These are phyloP conservation scores for Lasiosphaeria hispida DNA, from an alignment of 495 filamentous ascomycete species.

Conservation along the genomic window DNA sequence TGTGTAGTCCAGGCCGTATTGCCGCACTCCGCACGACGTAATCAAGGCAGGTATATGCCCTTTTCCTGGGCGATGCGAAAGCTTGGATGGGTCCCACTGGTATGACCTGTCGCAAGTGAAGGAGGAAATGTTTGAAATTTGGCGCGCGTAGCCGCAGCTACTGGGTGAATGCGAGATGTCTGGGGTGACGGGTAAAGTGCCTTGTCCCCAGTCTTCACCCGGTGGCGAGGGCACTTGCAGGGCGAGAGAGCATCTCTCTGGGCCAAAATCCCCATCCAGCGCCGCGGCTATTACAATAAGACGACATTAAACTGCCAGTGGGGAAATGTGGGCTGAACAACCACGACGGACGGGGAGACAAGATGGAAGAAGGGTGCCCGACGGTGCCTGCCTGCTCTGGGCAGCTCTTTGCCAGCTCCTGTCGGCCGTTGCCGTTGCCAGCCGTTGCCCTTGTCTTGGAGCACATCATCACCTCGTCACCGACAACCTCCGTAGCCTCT, in stretches of 20 bases:
- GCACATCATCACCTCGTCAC: background rate
- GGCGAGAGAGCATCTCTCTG: background rate
- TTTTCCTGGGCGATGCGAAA: constrained; percentile 10
- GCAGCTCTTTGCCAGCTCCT: background rate
- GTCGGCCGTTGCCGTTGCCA: background rate
- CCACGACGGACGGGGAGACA: constrained; percentile 10
- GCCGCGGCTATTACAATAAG: constrained; percentile 16
- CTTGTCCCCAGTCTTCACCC: constrained; percentile 27
- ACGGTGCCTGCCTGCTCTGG: background rate
- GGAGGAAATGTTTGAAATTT: constrained; percentile 25
- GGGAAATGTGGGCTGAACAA: constrained; percentile 1
- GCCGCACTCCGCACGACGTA: constrained; percentile 20
- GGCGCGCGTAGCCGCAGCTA: constrained; percentile 35
- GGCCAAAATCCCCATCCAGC: constrained; percentile 1
- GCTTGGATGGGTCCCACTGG: constrained; percentile 11
- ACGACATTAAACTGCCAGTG: constrained; percentile 11
- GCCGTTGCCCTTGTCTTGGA: background rate
- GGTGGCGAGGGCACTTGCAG: constrained; percentile 25
- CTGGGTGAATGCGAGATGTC: constrained; percentile 37
- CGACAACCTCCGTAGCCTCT: background rate
- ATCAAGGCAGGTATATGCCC: constrained; percentile 9
- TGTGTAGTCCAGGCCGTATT: constrained; percentile 9
- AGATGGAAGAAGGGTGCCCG: background rate
- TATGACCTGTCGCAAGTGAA: constrained; percentile 18
- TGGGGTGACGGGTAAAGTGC: constrained; percentile 36